These are phyloP conservation scores for Saksenaea vasiformis DNA, from an alignment of 371 early-diverging fungal genomes.

Conservation along the genomic window DNA sequence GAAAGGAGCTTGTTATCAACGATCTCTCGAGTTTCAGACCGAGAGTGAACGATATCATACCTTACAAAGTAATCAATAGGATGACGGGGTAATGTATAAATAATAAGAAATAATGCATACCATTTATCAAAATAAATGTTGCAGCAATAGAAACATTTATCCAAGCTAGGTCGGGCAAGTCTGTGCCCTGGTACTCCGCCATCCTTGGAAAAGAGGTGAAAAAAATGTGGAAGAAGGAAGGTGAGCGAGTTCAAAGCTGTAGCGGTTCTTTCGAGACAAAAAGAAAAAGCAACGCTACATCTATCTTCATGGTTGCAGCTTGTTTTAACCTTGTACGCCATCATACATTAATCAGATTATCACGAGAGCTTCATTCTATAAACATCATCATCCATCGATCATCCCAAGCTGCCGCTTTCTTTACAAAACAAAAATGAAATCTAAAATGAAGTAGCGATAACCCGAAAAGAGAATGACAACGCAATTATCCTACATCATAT, in stretches of 20 bases:
- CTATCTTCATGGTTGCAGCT: not conserved
- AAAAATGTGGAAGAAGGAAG: not conserved
- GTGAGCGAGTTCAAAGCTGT: not conserved
- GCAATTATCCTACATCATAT: too few relatives aligned
- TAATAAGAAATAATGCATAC: slow-evolving; percentile 21
- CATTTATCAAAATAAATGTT: slow-evolving; percentile 47
- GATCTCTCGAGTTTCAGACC: slow-evolving; percentile 59
- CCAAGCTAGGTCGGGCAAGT: not conserved
- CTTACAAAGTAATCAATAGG: slow-evolving; percentile 26
- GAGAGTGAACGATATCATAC: slow-evolving; percentile 55
- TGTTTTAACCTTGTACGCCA: not conserved
- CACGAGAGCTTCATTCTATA: not conserved
- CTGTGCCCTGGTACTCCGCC: not conserved
- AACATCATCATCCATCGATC: not conserved
- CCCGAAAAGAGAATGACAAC: too few relatives aligned
- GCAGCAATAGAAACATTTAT: slow-evolving; percentile 52
- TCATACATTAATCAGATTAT: not conserved
- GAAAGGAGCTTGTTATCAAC: slow-evolving; percentile 59
- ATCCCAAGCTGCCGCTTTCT: too few relatives aligned
- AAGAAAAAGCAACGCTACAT: not conserved
- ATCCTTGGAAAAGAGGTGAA: not conserved
- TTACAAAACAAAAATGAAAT: too few relatives aligned
- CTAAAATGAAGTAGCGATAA: too few relatives aligned
- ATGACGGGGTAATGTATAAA: not conserved
- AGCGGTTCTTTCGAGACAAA: not conserved